Percentiles rank a stretch among this genome's conserved stretches.
These are phyloP conservation scores for Penicillium capsulatum DNA, from an alignment of 2,329 filamentous ascomycete genomes.

Conservation along the genomic window DNA sequence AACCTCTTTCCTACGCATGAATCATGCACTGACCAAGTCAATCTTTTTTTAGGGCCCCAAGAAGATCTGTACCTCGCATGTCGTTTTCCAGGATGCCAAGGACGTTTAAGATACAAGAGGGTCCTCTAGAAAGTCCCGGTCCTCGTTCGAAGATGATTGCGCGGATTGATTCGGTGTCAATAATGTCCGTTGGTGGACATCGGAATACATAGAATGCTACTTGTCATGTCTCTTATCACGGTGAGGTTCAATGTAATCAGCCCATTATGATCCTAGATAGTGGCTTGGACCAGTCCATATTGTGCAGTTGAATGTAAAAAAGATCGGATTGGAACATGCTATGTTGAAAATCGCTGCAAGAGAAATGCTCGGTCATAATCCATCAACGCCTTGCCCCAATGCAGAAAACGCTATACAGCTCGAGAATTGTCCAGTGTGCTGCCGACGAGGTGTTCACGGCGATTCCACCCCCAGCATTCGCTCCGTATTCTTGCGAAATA, in stretches of 20 bases:
- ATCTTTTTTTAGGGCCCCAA: conserved; percentile 18
- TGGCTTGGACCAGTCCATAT: no score
- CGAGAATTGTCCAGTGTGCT: not conserved
- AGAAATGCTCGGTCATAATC: conserved; percentile 1
- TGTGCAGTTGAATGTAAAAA: no score
- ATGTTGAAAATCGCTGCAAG: conserved; percentile 1
- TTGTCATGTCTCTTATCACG: not conserved
- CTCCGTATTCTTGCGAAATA: conserved; percentile 56
- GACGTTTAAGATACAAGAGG: conserved; percentile 12
- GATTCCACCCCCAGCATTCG: conserved; percentile 43
- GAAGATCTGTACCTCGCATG: conserved; percentile 28
- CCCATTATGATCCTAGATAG: no score
- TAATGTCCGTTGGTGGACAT: conserved; percentile 10
- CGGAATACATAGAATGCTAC: not conserved
- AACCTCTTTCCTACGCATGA: not conserved
- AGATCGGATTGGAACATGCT: not conserved
- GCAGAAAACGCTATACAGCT: conserved; percentile 9
- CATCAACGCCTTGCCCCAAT: conserved; percentile 8
- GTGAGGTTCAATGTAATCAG: no score
- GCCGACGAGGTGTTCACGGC: conserved; percentile 8
- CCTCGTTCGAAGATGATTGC: not conserved
- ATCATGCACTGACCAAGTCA: no score
- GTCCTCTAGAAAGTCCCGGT: no score
- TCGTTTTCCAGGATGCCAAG: conserved; percentile 18
- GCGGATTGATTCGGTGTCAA: conserved; percentile 12